Base-by-base conservation (phyloP, 352 stramenopile species). In the Lagenidium sp. region DNA sequence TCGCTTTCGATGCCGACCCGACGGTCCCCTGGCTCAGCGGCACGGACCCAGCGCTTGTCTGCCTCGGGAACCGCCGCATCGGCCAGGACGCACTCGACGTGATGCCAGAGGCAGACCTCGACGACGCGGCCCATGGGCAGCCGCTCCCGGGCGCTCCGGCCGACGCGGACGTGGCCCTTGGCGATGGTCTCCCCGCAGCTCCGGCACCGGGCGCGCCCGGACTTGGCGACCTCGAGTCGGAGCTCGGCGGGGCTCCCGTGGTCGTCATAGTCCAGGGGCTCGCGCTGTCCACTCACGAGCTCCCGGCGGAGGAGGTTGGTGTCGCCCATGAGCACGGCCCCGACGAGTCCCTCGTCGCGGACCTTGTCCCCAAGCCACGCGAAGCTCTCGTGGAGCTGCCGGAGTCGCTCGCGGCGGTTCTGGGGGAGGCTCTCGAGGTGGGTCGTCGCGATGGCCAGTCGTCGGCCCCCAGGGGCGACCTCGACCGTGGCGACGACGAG, bases 261-360 rank as follows among this genome's bases (percentile, higher is more conserved):
- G 16, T 44, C 31, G 26, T 48, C 30, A 53, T 86, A 74, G 40
- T 87, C 50, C 16, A 84, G 42, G n/a, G n/a, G n/a, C n/a, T n/a
- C n/a, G n/a, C n/a, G n/a, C n/a, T n/a, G n/a, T n/a, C n/a, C n/a
- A n/a, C n/a, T n/a, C 37, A 69, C 77, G 55, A 85, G 65, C 36
- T 90, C 78, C 0, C 50, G 50, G 16, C 57, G 57, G 18, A 90
- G 35, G 20, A 90, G 45, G 52, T 90, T 87, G 4, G 56, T 87
- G 36, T 90, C 78, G 18, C 72, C 78, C 74, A 90, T 86, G 46
- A 90, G 74, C 2, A 90, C 46, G 2, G 72, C 71, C 6, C 78
- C 78, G 1, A 87, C 37, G 53, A 51, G 10, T 15, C 13, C 10
- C 47, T 44, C 1, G 4, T 38, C 35, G 45, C 60, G 53, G 13